Percentiles rank a stretch among this genome's conserved stretches.
Evolutionary conservation across 331 rosid genomes (phyloP).

Genomic region (Rosa hybrid): DNA sequence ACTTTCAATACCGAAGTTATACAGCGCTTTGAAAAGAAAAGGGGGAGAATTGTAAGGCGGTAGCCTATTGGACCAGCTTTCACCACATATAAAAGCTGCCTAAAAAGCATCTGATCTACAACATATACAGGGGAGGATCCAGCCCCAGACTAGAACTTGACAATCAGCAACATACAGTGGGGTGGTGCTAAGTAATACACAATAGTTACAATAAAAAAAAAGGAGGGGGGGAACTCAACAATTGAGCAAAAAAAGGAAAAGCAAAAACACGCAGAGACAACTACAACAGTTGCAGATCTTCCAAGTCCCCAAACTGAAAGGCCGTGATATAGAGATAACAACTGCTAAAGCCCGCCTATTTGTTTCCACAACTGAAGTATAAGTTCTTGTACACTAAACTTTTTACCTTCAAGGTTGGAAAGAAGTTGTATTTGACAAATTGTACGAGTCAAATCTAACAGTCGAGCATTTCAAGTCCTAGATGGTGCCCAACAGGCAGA

Average conservation of each 20-base stretch:
- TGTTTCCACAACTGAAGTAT: not conserved
- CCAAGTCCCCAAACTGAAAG: too few species aligned
- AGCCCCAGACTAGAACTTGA: not conserved
- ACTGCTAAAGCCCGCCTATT: too few species aligned
- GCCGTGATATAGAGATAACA: too few species aligned
- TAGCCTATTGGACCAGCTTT: not conserved
- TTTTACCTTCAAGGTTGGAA: not conserved
- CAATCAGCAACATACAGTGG: not conserved
- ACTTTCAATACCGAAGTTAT: not conserved
- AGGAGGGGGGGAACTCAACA: not conserved
- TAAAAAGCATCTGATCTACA: not conserved
- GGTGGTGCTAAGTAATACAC: too few species aligned
- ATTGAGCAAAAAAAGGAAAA: not conserved
- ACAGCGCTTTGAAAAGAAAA: not conserved
- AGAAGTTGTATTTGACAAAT: not conserved
- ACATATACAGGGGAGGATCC: not conserved
- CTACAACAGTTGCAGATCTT: not conserved
- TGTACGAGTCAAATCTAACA: not conserved
- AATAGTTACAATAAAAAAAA: too few species aligned
- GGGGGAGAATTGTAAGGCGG: too few species aligned
- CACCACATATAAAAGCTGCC: not conserved
- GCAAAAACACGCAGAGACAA: not conserved
- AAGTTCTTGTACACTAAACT: not conserved
- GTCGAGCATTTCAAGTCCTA: slow-evolving; percentile 19
- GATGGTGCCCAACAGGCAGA: slow-evolving; percentile 65